Base-by-base conservation (phyloP, 2,329 filamentous ascomycete genomes). In the Clonostachys solani region DNA sequence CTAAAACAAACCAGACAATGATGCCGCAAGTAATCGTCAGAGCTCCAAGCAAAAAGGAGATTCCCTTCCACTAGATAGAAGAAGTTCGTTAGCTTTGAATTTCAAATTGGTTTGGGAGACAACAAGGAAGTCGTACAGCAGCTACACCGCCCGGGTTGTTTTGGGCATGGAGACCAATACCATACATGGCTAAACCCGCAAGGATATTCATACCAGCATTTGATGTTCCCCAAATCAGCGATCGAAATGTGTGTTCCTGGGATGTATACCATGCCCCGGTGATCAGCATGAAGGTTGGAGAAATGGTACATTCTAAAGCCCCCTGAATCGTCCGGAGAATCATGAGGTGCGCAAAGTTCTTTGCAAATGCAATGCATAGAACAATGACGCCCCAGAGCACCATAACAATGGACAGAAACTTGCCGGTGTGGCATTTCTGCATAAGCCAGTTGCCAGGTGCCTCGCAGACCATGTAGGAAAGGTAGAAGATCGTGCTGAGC, bases 361-460 rank as follows among this genome's bases (percentile, higher is more conserved):
- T 56, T 9, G 60, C 55, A 15, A 59, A 60, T 19, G 57, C 59
- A 10, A 57, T 53, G 44, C 54, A 59, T 10, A 62, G 50, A 16
- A 66, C 56, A 16, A 66, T 43, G 5, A 63, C 49, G 12, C 62
- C 62, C 59, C 59, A 62, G 1, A 55, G 40, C 1, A 61, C 45
- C 64, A 70, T 67, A 40, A 63, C 62, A 5, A 60, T 55, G 8
- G 61, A 62, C 13, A 69, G 47, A 15, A 64, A 59, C 37, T 58
- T 60, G 33, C 65, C 65, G 0, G 61, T 60, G 10, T 65, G 58
- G 52, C 60, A 63, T 33, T 63, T 61, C 57, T 68, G 61, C 50
- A 64, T 56, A 2, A 63, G 47, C 48, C 54, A 63, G 41, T 61
- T 63, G 5, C 50, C 53, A 0, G 59, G 60, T 3, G 50, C 53